Evolutionary conservation across 148 eudicot species (phyloP), one percentile per base, ranked within the genome.

Genomic region (Fagopyrum homotropicum): DNA sequence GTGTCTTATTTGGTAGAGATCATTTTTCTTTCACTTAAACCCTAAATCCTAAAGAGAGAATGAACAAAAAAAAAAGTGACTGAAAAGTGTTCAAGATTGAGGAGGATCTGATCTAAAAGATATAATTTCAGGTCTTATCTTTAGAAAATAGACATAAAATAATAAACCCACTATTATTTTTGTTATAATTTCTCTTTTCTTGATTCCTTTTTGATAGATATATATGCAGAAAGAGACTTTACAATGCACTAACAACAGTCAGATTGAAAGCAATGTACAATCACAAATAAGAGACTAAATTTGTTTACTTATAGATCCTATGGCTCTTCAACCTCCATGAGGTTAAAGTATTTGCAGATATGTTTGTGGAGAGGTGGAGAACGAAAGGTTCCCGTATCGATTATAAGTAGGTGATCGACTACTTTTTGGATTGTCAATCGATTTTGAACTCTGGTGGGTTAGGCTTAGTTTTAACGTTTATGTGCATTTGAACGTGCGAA

Each of bases 241-340:
- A 66, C 9, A 66, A 4, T 5, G 47, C 71, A 66, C 71, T 66
- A 66, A 66, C 71, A 40, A 43, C 47, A 66, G 71, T 40, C 47
- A 66, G 71, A 35, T 35, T 66, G 71, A 66, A 66, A 66, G 47
- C 71, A 66, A 66, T 66, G 46, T n/a, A 35, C 71, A 66, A 6
- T 66, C n/a, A 19, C n/a, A 66, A 16, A 66, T 66, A 40, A 35
- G 71, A 66, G 46, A 66, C 71, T 40, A 12, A 35, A 40, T 35
- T 66, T 66, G 19, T 66, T 40, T 66, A 15, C 71, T 40, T 1
- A 43, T 66, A 43, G 71, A 43, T 14, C 19, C 46, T 35, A 5
- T 66, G 71, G 17, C 71, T 66, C 71, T 66, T 66, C 71, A 66
- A 19, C 71, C 46, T 66, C 71, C 47, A 35, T 66, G 46, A 66